Evolutionary conservation across 192 early-diverging fungal species (phyloP).

Genomic region (Coemansia sp.): DNA sequence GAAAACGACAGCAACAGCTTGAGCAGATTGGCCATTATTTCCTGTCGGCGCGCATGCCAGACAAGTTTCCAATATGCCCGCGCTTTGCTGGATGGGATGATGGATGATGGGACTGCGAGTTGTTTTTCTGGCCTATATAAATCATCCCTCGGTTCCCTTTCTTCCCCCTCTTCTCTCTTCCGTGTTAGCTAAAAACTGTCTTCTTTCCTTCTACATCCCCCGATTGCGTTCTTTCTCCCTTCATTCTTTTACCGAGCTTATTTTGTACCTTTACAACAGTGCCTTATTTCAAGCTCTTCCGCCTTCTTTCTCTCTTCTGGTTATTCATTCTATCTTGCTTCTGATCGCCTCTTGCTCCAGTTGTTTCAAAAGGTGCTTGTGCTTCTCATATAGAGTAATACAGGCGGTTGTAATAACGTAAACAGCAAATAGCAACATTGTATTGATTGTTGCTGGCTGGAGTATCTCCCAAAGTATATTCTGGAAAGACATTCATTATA

Average conservation of each 20-base stretch:
- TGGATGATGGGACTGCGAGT: slow-evolving; percentile 1
- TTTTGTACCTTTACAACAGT: not conserved
- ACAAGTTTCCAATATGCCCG: not conserved
- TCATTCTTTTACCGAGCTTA: slow-evolving; percentile 1
- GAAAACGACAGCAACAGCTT: not conserved
- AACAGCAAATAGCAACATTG: not conserved
- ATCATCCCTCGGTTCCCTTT: slow-evolving; percentile 6
- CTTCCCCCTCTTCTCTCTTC: not conserved
- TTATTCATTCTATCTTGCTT: not conserved
- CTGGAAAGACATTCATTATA: slow-evolving; percentile 2
- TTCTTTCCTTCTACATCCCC: slow-evolving; percentile 1
- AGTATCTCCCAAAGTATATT: not conserved
- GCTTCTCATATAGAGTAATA: not conserved
- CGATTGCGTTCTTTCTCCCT: slow-evolving; percentile 6
- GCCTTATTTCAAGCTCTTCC: not conserved
- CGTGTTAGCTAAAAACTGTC: not conserved
- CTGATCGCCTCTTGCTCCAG: not conserved
- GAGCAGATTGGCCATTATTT: slow-evolving; percentile 11
- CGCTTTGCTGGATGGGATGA: not conserved
- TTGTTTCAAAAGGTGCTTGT: slow-evolving; percentile 1
- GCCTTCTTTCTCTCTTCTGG: not conserved
- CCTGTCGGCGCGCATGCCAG: slow-evolving; percentile 17
- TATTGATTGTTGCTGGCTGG: not conserved
- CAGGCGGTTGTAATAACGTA: not conserved
- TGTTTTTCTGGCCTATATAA: not conserved